A percentile compares a stretch with the other conserved stretches of the same genome.
Evolutionary conservation across 176 grass and related monocot genomes (phyloP).

Genomic region (Cymbopogon citratus): DNA sequence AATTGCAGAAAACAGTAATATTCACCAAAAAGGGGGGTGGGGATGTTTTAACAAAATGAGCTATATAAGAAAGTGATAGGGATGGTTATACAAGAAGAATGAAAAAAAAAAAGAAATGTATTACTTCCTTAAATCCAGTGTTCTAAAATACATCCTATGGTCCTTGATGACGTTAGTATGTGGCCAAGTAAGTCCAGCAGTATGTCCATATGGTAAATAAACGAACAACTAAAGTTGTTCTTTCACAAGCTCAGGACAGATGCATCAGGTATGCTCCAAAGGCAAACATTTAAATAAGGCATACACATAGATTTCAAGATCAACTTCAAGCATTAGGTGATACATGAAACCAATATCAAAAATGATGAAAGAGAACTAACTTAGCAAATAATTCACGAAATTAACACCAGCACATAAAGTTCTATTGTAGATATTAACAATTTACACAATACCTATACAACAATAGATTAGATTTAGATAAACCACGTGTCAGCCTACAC

Average conservation of each 20-base stretch:
- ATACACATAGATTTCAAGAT: neutral
- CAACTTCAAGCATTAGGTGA: neutral
- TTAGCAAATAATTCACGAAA: neutral
- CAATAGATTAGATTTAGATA: neutral
- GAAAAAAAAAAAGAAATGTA: neutral
- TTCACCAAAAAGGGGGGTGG: neutral
- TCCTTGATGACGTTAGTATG: neutral
- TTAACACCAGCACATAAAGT: neutral
- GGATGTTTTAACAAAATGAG: neutral
- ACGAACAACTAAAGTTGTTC: neutral
- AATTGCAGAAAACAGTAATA: neutral
- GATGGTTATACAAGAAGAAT: constrained; percentile 10
- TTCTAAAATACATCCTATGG: neutral
- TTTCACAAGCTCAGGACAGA: neutral
- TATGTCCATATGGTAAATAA: neutral
- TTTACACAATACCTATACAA: neutral
- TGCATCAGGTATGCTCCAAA: neutral
- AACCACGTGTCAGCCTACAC: neutral
- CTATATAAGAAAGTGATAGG: neutral
- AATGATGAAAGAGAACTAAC: neutral
- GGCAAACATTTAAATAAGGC: neutral
- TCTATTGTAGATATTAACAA: neutral
- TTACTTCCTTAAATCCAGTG: neutral
- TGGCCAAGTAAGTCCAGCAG: neutral
- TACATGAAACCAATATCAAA: neutral